These are phyloP conservation scores for Fragosphaeria purpurea DNA, from an alignment of 2,329 filamentous ascomycete genomes.

Conservation along the genomic window DNA sequence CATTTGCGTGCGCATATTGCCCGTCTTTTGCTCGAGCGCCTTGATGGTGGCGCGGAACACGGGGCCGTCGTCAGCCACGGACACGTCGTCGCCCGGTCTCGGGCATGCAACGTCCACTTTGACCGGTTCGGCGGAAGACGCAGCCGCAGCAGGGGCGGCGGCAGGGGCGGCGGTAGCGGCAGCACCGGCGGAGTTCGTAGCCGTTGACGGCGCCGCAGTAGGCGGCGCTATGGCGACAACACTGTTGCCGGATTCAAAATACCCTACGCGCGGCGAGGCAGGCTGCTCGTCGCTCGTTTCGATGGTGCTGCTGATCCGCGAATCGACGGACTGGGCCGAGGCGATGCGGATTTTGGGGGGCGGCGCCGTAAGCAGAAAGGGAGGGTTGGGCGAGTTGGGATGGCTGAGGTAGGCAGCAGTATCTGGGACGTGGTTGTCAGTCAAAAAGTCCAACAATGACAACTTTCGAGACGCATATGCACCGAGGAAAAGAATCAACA, in stretches of 20 bases:
- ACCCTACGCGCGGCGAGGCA: slow-evolving; percentile 34
- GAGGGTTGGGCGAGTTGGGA: slow-evolving; percentile 59
- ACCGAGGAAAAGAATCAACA: neutral
- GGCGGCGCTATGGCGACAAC: slow-evolving; percentile 25
- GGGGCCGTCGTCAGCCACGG: slow-evolving; percentile 81
- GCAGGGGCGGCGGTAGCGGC: slow-evolving; percentile 14
- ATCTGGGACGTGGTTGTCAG: slow-evolving; percentile 24
- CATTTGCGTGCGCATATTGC: slow-evolving; percentile 86
- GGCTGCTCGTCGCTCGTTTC: slow-evolving; percentile 55
- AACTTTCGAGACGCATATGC: too few relatives aligned
- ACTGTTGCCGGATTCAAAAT: slow-evolving; percentile 1
- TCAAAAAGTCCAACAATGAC: neutral
- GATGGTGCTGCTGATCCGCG: slow-evolving; percentile 65
- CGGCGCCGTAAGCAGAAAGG: slow-evolving; percentile 62
- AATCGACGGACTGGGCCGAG: slow-evolving; percentile 81
- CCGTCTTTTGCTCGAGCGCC: slow-evolving; percentile 89
- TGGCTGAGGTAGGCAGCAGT: slow-evolving; percentile 36
- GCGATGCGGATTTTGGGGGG: slow-evolving; percentile 70
- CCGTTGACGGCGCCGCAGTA: neutral
- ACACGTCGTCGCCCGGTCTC: slow-evolving; percentile 75
- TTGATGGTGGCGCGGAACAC: slow-evolving; percentile 96
- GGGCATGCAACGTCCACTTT: slow-evolving; percentile 85
- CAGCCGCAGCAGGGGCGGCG: slow-evolving; percentile 2
- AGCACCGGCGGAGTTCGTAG: slow-evolving; percentile 8
- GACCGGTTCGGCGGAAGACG: slow-evolving; percentile 39